phyloP scores from a whole-genome alignment of 208 protist species.

The Tritrichomonas musculus region DNA sequence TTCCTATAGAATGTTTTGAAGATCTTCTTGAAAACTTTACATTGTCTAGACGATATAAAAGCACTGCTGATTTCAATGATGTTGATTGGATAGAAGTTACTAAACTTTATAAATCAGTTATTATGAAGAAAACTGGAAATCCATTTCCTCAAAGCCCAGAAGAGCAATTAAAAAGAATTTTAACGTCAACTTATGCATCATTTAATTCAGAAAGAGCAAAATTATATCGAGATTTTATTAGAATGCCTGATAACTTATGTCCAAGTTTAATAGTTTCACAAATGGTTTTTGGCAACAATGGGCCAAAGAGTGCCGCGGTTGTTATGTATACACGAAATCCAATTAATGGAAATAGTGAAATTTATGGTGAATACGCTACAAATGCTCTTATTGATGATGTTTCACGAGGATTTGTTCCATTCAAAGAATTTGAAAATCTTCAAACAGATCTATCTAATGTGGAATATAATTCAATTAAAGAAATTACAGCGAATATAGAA shows the following conservation, averaged over 20 bases:
- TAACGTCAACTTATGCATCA: not conserved
- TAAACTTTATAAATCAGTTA: conserved; percentile 2
- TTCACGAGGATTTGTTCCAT: too few relatives aligned
- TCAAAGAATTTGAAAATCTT: not conserved
- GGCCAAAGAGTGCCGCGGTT: not conserved
- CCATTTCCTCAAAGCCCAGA: not conserved
- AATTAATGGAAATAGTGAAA: not conserved
- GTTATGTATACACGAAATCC: not conserved
- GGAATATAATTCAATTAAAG: not conserved
- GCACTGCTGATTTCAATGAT: not conserved
- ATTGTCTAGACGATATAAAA: not conserved
- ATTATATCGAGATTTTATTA: not conserved
- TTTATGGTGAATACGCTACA: not conserved
- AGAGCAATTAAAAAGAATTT: not conserved
- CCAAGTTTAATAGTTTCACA: not conserved
- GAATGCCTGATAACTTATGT: not conserved
- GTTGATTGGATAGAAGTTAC: conserved; percentile 31
- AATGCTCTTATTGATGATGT: not conserved
- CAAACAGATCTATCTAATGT: not conserved
- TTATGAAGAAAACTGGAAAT: not conserved
- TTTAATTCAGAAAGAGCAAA: not conserved
- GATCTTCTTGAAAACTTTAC: not conserved
- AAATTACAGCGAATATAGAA: not conserved
- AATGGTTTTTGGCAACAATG: not conserved
- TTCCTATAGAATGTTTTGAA: not conserved